Base-by-base conservation (phyloP, 768 basidiomycete genomes). In the Hygrocybe punicea region DNA sequence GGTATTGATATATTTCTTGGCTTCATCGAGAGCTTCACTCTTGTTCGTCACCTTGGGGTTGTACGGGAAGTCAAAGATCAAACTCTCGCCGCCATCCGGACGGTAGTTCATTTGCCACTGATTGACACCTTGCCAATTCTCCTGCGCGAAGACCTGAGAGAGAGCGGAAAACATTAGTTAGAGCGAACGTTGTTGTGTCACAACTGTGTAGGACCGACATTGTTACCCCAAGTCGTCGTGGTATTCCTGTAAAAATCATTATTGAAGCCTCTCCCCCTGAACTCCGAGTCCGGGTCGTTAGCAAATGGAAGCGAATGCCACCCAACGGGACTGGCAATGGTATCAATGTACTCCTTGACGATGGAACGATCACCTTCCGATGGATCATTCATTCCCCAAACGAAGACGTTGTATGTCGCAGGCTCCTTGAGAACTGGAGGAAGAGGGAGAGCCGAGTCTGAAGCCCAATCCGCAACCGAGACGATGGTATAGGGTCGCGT, bases 401-500 rank as follows among this genome's bases (percentile, higher is more conserved):
- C 67, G 71, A 87, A 93, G 59, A 94, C 82, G 48, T 85, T 79
- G 74, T 93, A 93, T 0, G 81, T 79, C n/a, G 72, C 80, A 16
- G 64, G 56, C 17, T 60, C 61, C 7, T 66, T 62, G 9, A 71
- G 53, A 10, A 68, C 54, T n/a, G 63, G 66, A 36, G 77, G 77
- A 16, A 62, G 63, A 11, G 79, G 79, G 46, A 82, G 69, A 4
- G 81, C 79, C 3, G 89, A 82, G 67, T 95, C 93, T 17, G 89
- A 87, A 1, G 87, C 93, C 95, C 94, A 98, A 68, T 98, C 96
- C 59, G 96, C 91, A 36, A 95, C 92, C 24, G 88, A 86, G 65
- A 98, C 75, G 62, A 94, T 86, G 59, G 85, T 81, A 67, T 93
- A 86, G 23, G 92, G 89, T n/a, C 79, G 70, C 25, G 74, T 68